phyloP scores from a whole-genome alignment of 169 alveolate species.

The Plasmodium billcollinsi region DNA sequence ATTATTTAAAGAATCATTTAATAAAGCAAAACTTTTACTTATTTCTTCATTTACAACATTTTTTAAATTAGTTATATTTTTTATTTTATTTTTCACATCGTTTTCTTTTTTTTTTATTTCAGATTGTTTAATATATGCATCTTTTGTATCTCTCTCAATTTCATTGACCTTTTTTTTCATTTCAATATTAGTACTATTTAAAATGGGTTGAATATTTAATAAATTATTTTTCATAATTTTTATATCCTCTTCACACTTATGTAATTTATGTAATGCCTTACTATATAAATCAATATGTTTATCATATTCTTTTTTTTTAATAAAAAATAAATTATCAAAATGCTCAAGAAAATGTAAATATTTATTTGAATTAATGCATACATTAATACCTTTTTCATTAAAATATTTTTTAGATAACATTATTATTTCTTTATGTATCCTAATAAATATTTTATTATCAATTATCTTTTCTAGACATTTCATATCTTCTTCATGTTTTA shows the following conservation, averaged over 20 bases:
- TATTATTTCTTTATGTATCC: conserved; percentile 59
- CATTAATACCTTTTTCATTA: conserved; percentile 35
- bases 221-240: conserved; percentile 61
- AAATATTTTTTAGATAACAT: conserved; percentile 42
- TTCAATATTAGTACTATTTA: conserved; percentile 70
- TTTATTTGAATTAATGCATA: conserved; percentile 56
- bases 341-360: conserved; percentile 51
- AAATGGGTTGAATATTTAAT: conserved; percentile 59
- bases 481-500: conserved; percentile 21
- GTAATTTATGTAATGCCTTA: conserved; percentile 54
- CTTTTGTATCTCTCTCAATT: conserved; percentile 66
- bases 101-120: conserved; percentile 72
- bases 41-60: conserved; percentile 73
- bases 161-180: conserved; percentile 70
- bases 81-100: conserved; percentile 64
- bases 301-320: conserved; percentile 56
- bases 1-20: conserved; percentile 63
- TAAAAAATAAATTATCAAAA: conserved; percentile 44
- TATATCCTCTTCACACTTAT: conserved; percentile 65
- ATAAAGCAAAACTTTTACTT: conserved; percentile 54
- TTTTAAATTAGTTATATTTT: conserved; percentile 54
- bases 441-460: conserved; percentile 33
- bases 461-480: conserved; percentile 33
- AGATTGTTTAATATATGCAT: conserved; percentile 53
- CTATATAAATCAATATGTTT: conserved; percentile 45